Evolutionary conservation across 129 eudicot species (phyloP).

Genomic region (Escallonia herrerae): DNA sequence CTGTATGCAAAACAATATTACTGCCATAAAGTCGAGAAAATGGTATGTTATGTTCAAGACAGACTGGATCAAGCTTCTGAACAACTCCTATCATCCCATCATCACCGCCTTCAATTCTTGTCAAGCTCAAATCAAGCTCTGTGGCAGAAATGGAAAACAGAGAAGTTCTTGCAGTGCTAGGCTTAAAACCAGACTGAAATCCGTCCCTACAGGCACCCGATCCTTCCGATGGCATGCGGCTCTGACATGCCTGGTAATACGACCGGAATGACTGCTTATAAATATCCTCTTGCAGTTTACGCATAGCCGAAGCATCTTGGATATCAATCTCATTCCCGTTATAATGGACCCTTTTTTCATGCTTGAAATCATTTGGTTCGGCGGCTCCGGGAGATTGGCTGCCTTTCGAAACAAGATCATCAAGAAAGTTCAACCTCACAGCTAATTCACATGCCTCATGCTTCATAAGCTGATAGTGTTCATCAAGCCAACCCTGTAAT

Average conservation of each 20-base stretch:
- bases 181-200: slow-evolving; percentile 89
- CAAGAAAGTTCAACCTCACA: slow-evolving; percentile 72
- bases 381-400: slow-evolving; percentile 35
- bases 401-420: slow-evolving; percentile 39
- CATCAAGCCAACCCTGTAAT: slow-evolving; percentile 98
- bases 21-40: slow-evolving; percentile 86
- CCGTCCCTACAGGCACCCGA: slow-evolving; percentile 86
- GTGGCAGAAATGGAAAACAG: slow-evolving; percentile 76
- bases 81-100: slow-evolving; percentile 87
- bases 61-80: slow-evolving; percentile 89
- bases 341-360: slow-evolving; percentile 30
- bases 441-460: slow-evolving; percentile 93
- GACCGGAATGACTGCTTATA: slow-evolving; percentile 75
- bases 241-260: slow-evolving; percentile 79
- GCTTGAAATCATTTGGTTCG: slow-evolving; percentile 44
- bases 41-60: slow-evolving; percentile 67
- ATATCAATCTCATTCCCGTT: slow-evolving; percentile 59
- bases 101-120: slow-evolving; percentile 91
- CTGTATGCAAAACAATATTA: slow-evolving; percentile 55
- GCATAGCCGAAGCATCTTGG: slow-evolving; percentile 51
- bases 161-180: slow-evolving; percentile 67
- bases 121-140: slow-evolving; percentile 61
- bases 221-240: slow-evolving; percentile 58
- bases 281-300: slow-evolving; percentile 70
- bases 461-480: slow-evolving; percentile 73